phyloP scores from a whole-genome alignment of 768 basidiomycete species.

The Mrakia hoshinonis region DNA sequence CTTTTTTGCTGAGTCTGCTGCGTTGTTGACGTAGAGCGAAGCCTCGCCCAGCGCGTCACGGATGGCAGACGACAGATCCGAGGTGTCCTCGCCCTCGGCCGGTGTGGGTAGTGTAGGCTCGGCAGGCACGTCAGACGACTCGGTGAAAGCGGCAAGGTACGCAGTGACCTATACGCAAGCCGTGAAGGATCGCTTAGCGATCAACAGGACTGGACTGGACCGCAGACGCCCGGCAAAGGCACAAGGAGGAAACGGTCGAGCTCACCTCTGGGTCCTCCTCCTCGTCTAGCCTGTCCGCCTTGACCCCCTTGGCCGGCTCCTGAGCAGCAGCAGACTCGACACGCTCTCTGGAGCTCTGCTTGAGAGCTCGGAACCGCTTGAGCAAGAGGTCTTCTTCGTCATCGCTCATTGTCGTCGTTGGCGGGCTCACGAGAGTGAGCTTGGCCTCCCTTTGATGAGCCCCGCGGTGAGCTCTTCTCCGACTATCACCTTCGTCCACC shows the following conservation, averaged over 20 bases:
- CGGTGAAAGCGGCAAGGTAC: background rate
- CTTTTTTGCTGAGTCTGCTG: background rate
- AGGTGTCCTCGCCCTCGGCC: background rate
- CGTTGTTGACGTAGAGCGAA: background rate
- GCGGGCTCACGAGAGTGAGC: background rate
- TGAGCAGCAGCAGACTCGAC: background rate
- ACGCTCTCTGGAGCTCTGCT: background rate
- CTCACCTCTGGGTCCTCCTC: conserved; percentile 7
- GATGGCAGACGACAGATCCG: background rate
- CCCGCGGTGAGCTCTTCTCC: too few relatives aligned
- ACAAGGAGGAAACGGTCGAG: too few relatives aligned
- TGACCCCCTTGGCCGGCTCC: background rate
- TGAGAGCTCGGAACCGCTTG: background rate
- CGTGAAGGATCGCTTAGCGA: too few relatives aligned
- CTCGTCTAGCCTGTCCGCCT: background rate
- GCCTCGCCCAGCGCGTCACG: background rate
- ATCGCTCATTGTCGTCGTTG: background rate
- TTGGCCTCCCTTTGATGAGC: too few relatives aligned
- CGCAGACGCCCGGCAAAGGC: too few relatives aligned
- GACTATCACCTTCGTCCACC: background rate
- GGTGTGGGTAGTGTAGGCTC: background rate
- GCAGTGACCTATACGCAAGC: background rate
- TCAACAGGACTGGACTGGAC: too few relatives aligned
- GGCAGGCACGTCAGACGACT: background rate
- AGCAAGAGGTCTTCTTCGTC: conserved; percentile 1